Evolutionary conservation across 805 yeast species (phyloP), one percentile per base, ranked within the genome.

Genomic region (Metschnikowia similis): DNA sequence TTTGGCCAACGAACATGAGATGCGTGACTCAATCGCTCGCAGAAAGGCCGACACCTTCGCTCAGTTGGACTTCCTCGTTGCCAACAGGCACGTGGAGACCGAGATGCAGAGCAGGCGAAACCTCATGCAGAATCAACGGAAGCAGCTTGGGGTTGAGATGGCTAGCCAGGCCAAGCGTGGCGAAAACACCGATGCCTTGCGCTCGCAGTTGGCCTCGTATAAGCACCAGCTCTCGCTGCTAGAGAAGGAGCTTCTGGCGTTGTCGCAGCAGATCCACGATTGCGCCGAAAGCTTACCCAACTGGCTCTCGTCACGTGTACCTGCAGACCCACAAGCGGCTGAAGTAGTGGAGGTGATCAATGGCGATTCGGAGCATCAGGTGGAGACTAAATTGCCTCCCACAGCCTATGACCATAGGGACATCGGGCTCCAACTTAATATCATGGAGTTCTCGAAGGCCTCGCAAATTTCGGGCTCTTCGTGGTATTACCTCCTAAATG

Each of bases 401-500:
- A 50, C 70, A 26, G 41, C 47, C 0, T 58, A 63, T 14, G 89
- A 85, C 60, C 99, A 94, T 64, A 80, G 84, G 42, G 67, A 63
- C 4, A 85, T 94, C n/a, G 90, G 88, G 55, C 81, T 76, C 21
- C 65, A 69, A n/a, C 75, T 89, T 34, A 80, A 82, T 0, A 66
- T 92, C 27, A 67, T 89, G 27, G 94, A 94, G 51, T 78, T 94
- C 47, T 70, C 72, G 14, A 72, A 80, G 0, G 97, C 96, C 0
- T 72, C 97, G 0, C 73, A 77, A 31, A 80, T 89, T 1, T 79
- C 94, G 6, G 97, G 97, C 0, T 66, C 80, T n/a, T 88, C 96
- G 2, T 90, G 96, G 86, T 91, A 90, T 63, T 94, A 88, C 60
- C 68, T 94, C 6, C 52, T 85, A 1, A 88, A 89, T 16, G 95